Base-by-base conservation (phyloP, 345 rosid species). In the Anacardium occidentale region DNA sequence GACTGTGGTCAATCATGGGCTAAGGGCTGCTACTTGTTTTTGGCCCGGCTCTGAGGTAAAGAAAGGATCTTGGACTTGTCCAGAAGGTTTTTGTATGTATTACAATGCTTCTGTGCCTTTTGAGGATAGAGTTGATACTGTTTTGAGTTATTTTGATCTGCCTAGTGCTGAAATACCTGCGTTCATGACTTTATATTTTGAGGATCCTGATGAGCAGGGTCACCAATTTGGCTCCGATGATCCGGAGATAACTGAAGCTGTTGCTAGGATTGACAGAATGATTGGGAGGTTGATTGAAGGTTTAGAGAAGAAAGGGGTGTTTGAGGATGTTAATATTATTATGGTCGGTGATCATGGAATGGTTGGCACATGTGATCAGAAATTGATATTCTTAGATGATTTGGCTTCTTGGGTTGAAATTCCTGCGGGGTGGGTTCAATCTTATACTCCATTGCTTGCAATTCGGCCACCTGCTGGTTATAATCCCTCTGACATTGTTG, bases 11-110 rank as follows among this genome's bases (percentile, higher is more conserved):
- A 94, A 87, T 66, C 97, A 92, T 51, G 97, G 97, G 0, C 74
- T 88, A 8, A 86, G 78, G 60, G 98, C 98, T 20, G 90, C 98
- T 37, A 89, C 97, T 58, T 92, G 80, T 77, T 92, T 94, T 67
- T 94, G 98, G 98, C 97, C 98, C 62, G 98, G 97, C 29, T 88
- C 97, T 71, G 98, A 94, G 88, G 98, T 92, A 62, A 89, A 86
- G 52, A 92, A 92, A 61, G 98, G 98, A 18, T 84, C 90, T 54
- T 94, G 98, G 98, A 54, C 78, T 62, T 94, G 98, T 71, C 97
- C 97, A 62, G 44, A 73, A 58, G 73, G 68, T 2, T 80, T 76
- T 2, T 94, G 98, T 70, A 81, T 77, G 84, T 7, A 15, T 56
- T 94, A 94, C 74, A 87, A 94, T 76, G 85, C 79, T 3, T 89